Conservation (phyloP, 768 basidiomycete species). For the Naganishia vaughanmartiniae region DNA sequence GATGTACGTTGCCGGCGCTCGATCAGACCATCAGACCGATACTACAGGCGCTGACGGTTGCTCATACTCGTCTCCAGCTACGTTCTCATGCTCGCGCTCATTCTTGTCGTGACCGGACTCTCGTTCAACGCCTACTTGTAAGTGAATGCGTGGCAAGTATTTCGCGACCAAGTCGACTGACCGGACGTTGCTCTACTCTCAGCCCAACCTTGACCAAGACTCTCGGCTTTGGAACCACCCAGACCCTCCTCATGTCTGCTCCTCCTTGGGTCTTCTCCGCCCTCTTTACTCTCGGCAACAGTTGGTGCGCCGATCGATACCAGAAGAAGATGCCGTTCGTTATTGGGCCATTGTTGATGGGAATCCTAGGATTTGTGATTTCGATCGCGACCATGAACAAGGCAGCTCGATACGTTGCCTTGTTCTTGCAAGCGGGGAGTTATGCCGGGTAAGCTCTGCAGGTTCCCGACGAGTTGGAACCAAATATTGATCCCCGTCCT, state of each 20-base stretch:
- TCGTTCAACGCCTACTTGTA: slow-evolving; percentile 38
- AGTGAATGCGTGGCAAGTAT: not conserved
- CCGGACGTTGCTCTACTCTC: slow-evolving; percentile 3
- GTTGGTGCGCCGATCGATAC: slow-evolving; percentile 64
- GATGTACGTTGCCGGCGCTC: slow-evolving; percentile 60
- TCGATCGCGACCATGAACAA: slow-evolving; percentile 50
- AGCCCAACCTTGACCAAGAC: slow-evolving; percentile 46
- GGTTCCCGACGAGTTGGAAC: slow-evolving; percentile 48
- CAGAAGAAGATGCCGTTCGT: slow-evolving; percentile 74
- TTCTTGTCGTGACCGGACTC: slow-evolving; percentile 22
- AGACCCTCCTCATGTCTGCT: slow-evolving; percentile 46
- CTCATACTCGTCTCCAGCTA: slow-evolving; percentile 58
- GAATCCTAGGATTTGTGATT: slow-evolving; percentile 56
- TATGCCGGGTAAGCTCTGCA: slow-evolving; percentile 56
- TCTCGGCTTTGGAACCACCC: slow-evolving; percentile 42
- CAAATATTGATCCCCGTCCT: slow-evolving; percentile 59
- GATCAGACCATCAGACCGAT: not conserved
- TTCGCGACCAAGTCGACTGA: slow-evolving; percentile 10
- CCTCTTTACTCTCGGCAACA: slow-evolving; percentile 58
- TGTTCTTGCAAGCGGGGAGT: slow-evolving; percentile 52
- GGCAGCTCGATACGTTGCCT: slow-evolving; percentile 46
- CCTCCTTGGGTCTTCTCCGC: slow-evolving; percentile 51
- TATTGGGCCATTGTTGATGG: slow-evolving; percentile 58
- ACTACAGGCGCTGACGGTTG: slow-evolving; percentile 57
- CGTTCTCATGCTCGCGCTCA: slow-evolving; percentile 20